phyloP scores from a whole-genome alignment of 306 rosid species.

The Corylus avellana region DNA sequence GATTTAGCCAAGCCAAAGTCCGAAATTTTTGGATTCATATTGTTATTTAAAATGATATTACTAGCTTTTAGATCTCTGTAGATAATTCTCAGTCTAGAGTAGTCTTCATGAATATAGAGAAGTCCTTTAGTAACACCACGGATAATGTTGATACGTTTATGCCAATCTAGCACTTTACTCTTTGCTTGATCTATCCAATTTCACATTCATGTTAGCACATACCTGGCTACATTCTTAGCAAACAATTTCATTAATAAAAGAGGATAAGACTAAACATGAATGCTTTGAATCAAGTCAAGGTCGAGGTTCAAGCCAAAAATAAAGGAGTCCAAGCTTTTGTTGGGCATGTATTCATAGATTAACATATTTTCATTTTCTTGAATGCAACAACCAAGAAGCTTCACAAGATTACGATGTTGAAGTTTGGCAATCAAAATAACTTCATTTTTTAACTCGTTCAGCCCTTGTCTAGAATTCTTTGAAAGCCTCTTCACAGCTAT shows the following conservation, averaged over 20 bases:
- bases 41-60: conserved; percentile 47
- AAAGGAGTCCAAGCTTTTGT: conserved; percentile 42
- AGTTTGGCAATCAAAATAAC: conserved; percentile 41
- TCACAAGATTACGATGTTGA: conserved; percentile 51
- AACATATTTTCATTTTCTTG: conserved; percentile 38
- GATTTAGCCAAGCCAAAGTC: conserved; percentile 61
- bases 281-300: not conserved
- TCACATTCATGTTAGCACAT: not conserved
- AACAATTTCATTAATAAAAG: not conserved
- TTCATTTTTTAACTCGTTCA: conserved; percentile 21
- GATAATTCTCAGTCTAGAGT: conserved; percentile 36
- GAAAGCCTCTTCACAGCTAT: conserved; percentile 70
- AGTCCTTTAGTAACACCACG: conserved; percentile 28
- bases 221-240: too few relatives aligned
- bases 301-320: conserved; percentile 38
- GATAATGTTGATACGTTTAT: conserved; percentile 26
- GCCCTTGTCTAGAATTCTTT: conserved; percentile 55
- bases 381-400: conserved; percentile 42
- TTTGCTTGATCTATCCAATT: not conserved
- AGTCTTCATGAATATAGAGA: conserved; percentile 35
- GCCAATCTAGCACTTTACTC: conserved; percentile 20
- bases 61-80: conserved; percentile 55
- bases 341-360: conserved; percentile 45
- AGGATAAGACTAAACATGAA: not conserved
- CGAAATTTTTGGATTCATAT: conserved; percentile 62